Evolutionary conservation across 179 eudicot species (phyloP).

Genomic region (Gypsophila paniculata): DNA sequence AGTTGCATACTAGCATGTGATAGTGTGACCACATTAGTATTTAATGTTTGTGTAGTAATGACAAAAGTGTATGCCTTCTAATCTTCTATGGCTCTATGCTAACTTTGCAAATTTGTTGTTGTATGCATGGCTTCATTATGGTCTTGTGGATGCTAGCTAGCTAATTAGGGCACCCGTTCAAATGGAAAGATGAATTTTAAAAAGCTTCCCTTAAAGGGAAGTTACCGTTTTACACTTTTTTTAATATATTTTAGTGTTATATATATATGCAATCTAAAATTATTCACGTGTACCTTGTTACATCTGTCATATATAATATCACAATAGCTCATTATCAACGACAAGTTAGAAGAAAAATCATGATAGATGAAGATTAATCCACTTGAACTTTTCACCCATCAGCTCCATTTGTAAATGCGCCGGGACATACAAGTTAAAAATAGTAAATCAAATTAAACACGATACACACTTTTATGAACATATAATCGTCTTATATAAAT

Average conservation of each 20-base stretch:
- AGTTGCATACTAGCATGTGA: no score
- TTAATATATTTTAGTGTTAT: no score
- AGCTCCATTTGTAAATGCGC: no score
- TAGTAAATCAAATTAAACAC: no score
- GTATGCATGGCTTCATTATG: neutral
- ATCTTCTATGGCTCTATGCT: no score
- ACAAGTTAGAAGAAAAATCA: no score
- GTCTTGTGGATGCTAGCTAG: neutral
- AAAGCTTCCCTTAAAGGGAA: neutral
- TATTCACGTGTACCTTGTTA: neutral
- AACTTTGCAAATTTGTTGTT: conserved; percentile 13
- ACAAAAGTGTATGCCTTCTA: conserved; percentile 21
- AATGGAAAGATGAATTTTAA: neutral
- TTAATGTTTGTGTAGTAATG: conserved; percentile 16
- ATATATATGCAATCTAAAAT: no score
- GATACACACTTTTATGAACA: no score
- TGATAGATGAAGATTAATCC: neutral
- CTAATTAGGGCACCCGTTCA: neutral
- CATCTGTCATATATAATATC: no score
- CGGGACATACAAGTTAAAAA: no score
- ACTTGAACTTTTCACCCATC: neutral
- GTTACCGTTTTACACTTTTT: neutral
- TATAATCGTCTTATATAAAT: no score
- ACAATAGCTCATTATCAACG: no score
- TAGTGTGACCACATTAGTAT: neutral